These are phyloP conservation scores for Aspergillus ruber DNA, from an alignment of 2,329 filamentous ascomycete species.

Conservation along the genomic window DNA sequence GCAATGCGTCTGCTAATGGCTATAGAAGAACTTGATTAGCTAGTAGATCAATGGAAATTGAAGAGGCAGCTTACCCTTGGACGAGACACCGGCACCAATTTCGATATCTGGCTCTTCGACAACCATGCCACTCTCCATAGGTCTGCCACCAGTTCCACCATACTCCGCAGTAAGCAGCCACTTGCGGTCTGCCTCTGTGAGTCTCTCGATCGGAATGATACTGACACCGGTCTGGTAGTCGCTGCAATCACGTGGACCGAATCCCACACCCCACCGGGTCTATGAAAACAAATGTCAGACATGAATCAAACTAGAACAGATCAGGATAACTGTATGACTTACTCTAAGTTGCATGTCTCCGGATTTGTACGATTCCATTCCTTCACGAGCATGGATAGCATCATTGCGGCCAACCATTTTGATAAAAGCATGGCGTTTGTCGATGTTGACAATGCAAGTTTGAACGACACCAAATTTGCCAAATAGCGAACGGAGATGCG, in stretches of 20 bases:
- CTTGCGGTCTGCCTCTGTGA: slow-evolving; percentile 94
- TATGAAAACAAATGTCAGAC: slow-evolving; percentile 37
- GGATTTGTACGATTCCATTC: slow-evolving; percentile 73
- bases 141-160: slow-evolving; percentile 79
- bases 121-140: slow-evolving; percentile 75
- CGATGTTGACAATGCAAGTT: slow-evolving; percentile 95
- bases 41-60: background rate
- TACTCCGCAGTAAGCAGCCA: slow-evolving; percentile 94
- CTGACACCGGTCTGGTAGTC: slow-evolving; percentile 91
- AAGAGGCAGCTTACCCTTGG: slow-evolving; percentile 56
- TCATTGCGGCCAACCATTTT: slow-evolving; percentile 93
- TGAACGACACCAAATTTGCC: slow-evolving; percentile 78
- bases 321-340: slow-evolving; percentile 28
- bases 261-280: slow-evolving; percentile 97
- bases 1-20: slow-evolving; percentile 48
- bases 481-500: slow-evolving; percentile 76
- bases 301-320: slow-evolving; percentile 17
- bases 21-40: slow-evolving; percentile 15
- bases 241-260: slow-evolving; percentile 92
- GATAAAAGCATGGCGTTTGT: slow-evolving; percentile 97
- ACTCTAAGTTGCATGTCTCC: slow-evolving; percentile 67
- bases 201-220: slow-evolving; percentile 81
- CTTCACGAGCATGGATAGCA: slow-evolving; percentile 74
- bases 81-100: slow-evolving; percentile 93
- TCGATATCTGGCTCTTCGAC: slow-evolving; percentile 98